Evolutionary conservation across 1,139 yeast species (phyloP).

Genomic region (Yamadazyma taylorii): DNA sequence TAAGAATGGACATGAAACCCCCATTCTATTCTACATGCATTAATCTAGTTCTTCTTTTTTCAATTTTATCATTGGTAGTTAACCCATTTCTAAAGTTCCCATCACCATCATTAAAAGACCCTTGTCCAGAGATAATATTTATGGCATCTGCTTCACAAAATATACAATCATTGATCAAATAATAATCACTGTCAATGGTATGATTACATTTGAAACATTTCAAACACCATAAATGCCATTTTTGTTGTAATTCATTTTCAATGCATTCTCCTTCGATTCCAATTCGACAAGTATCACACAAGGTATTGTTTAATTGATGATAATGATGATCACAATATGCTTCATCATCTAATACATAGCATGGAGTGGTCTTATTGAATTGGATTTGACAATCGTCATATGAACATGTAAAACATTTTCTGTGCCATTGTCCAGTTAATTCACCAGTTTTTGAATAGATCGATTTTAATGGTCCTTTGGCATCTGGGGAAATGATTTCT

Average conservation of each 20-base stretch:
- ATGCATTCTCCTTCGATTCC: constrained; percentile 93
- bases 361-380: constrained; percentile 63
- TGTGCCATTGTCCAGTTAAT: constrained; percentile 93
- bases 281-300: constrained; percentile 65
- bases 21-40: constrained; percentile 31
- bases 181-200: constrained; percentile 55
- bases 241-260: constrained; percentile 67
- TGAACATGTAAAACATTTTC: constrained; percentile 76
- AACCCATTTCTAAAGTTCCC: constrained; percentile 26
- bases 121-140: constrained; percentile 25
- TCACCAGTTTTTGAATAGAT: constrained; percentile 81
- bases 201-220: constrained; percentile 53
- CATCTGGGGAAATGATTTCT: constrained; percentile 43
- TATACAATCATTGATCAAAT: constrained; percentile 48
- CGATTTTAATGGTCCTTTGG: constrained; percentile 42
- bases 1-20: no score
- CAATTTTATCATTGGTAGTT: constrained; percentile 35
- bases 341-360: constrained; percentile 74
- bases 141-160: constrained; percentile 50
- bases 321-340: constrained; percentile 86
- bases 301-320: constrained; percentile 71
- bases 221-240: constrained; percentile 67
- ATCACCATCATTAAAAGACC: constrained; percentile 21
- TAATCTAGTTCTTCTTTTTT: constrained; percentile 46
- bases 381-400: constrained; percentile 48